phyloP scores from a whole-genome alignment of 2,329 filamentous ascomycete species.

The Trichoderma citrinoviride region DNA sequence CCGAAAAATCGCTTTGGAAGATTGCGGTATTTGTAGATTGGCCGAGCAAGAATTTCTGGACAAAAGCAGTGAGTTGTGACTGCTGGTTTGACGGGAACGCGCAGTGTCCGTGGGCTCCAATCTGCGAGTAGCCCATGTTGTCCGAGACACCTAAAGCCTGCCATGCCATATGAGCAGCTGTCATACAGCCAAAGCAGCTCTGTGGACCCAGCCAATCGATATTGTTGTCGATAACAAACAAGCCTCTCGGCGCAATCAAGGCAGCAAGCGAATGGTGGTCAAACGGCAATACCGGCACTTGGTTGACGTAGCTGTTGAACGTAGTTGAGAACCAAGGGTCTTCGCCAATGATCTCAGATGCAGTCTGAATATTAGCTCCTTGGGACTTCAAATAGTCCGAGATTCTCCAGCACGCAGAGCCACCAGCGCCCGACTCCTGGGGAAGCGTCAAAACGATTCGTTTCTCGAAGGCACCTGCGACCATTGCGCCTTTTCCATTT shows the following conservation, averaged over 20 bases:
- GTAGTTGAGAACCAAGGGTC: constrained; percentile 4
- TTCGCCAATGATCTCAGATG: constrained; percentile 10
- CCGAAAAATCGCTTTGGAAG: constrained; percentile 11
- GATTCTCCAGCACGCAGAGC: constrained; percentile 8
- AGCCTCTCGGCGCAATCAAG: neutral
- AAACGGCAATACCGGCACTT: constrained; percentile 1
- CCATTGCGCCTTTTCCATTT: constrained; percentile 8
- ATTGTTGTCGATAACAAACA: constrained; percentile 3
- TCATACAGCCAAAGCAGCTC: constrained; percentile 14
- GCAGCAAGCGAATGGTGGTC: neutral
- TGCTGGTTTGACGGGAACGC: constrained; percentile 9
- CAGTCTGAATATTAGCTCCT: constrained; percentile 12
- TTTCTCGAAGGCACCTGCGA: constrained; percentile 6
- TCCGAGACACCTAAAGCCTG: constrained; percentile 4
- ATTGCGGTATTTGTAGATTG: neutral
- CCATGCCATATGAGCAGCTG: constrained; percentile 7
- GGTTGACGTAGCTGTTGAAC: constrained; percentile 13
- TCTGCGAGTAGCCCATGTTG: constrained; percentile 8
- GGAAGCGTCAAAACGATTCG: constrained; percentile 3
- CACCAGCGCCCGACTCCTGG: constrained; percentile 9
- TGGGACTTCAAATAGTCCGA: constrained; percentile 2
- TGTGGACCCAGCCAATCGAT: constrained; percentile 14
- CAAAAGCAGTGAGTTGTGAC: constrained; percentile 9
- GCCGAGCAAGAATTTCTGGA: constrained; percentile 1
- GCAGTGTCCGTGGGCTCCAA: constrained; percentile 11